Evolutionary conservation across 129 eudicot genomes (phyloP).

Genomic region (Lonicera japonica): DNA sequence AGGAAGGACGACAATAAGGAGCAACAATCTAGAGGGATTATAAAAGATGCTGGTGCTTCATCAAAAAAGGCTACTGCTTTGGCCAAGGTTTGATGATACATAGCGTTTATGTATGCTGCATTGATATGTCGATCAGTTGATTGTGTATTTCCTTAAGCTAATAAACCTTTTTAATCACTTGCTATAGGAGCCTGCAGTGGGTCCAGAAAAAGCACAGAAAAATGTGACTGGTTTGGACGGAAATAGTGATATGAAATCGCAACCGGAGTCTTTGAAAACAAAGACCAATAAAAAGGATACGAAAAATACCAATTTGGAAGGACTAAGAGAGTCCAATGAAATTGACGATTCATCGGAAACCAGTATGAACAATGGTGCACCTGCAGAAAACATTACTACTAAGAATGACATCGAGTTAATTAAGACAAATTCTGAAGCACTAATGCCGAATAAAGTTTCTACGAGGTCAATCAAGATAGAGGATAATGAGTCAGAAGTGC

Average conservation of each 20-base stretch:
- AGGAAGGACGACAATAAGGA: neutral
- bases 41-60: neutral
- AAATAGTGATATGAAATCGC: neutral
- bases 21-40: neutral
- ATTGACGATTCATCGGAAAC: neutral
- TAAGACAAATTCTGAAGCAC: neutral
- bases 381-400: neutral
- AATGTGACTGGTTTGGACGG: neutral
- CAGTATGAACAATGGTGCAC: neutral
- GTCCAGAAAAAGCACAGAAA: neutral
- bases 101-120: neutral
- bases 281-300: neutral
- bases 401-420: neutral
- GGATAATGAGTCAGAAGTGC: neutral
- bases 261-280: neutral
- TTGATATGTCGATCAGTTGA: neutral
- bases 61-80: neutral
- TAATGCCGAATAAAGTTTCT: neutral
- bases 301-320: neutral
- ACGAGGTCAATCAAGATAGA: neutral
- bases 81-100: neutral
- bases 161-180: neutral
- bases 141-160: neutral
- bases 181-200: conserved; percentile 6
- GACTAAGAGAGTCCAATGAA: neutral